Evolutionary conservation across 2,329 filamentous ascomycete species (phyloP).

Genomic region (Beauveria asiatica): DNA sequence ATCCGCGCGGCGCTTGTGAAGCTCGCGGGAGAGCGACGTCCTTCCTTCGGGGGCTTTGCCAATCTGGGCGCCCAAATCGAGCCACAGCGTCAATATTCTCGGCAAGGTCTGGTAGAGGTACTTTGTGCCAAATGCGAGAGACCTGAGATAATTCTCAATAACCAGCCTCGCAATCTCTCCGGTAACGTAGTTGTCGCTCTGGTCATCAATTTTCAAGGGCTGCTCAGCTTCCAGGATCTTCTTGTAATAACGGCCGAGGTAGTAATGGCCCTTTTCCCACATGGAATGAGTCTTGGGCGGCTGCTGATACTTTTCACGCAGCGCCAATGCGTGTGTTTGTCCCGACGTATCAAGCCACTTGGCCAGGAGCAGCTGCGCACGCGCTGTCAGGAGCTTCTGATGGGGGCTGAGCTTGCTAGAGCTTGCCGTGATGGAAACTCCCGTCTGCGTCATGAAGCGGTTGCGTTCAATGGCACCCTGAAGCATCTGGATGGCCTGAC

Average conservation of each 20-base stretch:
- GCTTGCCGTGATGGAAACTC: constrained; percentile 13
- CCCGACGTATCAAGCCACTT: constrained; percentile 97
- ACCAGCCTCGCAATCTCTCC: constrained; percentile 84
- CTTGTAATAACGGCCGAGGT: constrained; percentile 93
- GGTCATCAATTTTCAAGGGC: constrained; percentile 63
- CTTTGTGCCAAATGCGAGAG: constrained; percentile 81
- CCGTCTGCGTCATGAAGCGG: constrained; percentile 53
- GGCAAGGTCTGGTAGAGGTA: constrained; percentile 94
- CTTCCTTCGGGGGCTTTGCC: constrained; percentile 52
- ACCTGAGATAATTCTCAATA: constrained; percentile 87
- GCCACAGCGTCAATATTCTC: constrained; percentile 84
- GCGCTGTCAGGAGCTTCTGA: constrained; percentile 56
- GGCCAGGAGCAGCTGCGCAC: constrained; percentile 80
- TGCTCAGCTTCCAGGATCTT: constrained; percentile 90
- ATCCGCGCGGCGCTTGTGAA: constrained; percentile 49
- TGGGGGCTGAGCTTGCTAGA: constrained; percentile 33
- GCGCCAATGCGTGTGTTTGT: constrained; percentile 74
- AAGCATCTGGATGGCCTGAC: constrained; percentile 88
- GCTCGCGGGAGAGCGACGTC: constrained; percentile 42
- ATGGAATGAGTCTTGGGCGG: constrained; percentile 61
- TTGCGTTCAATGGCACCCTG: constrained; percentile 78
- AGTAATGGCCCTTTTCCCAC: constrained; percentile 98
- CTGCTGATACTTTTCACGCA: constrained; percentile 74
- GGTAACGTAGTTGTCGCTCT: constrained; percentile 65
- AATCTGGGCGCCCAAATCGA: constrained; percentile 76